Evolutionary conservation across 2,329 filamentous ascomycete genomes (phyloP).

Genomic region (Aureobasidium leucospermi): DNA sequence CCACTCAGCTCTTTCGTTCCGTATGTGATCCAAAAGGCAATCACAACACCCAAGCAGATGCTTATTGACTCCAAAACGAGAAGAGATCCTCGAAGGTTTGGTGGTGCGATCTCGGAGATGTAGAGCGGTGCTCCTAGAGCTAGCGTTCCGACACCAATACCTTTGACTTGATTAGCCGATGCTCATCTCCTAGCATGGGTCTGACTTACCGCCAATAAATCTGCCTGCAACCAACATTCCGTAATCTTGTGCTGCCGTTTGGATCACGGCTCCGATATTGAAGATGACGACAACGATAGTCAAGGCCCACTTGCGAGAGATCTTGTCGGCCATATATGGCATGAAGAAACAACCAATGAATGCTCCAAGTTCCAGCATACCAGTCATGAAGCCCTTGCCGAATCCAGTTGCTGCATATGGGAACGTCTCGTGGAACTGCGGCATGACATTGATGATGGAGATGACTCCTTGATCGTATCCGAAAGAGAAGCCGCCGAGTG

Average conservation of each 20-base stretch:
- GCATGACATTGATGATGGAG: constrained; percentile 43
- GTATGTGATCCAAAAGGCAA: constrained; percentile 50
- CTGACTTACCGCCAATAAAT: constrained; percentile 37
- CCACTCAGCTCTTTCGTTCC: constrained; percentile 37
- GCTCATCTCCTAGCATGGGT: constrained; percentile 15
- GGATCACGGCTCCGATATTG: constrained; percentile 43
- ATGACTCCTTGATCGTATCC: constrained; percentile 22
- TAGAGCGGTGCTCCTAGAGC: constrained; percentile 45
- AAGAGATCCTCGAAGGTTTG: constrained; percentile 33
- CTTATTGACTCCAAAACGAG: constrained; percentile 40
- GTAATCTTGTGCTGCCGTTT: constrained; percentile 44
- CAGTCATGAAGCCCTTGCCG: constrained; percentile 42
- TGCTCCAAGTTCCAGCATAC: constrained; percentile 49
- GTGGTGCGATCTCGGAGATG: constrained; percentile 28
- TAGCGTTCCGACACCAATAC: background rate
- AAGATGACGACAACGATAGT: constrained; percentile 46
- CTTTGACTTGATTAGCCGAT: background rate
- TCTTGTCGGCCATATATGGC: constrained; percentile 45
- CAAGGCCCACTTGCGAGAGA: constrained; percentile 47
- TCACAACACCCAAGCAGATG: constrained; percentile 42
- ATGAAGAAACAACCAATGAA: constrained; percentile 38
- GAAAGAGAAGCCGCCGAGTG: background rate
- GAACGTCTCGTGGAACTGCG: constrained; percentile 42
- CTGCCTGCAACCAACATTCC: constrained; percentile 45
- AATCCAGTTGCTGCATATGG: constrained; percentile 38